A percentile compares a stretch with the other conserved stretches of the same genome.
phyloP scores from a whole-genome alignment of 1,139 yeast genomes.

The Kodamaea arcana region DNA sequence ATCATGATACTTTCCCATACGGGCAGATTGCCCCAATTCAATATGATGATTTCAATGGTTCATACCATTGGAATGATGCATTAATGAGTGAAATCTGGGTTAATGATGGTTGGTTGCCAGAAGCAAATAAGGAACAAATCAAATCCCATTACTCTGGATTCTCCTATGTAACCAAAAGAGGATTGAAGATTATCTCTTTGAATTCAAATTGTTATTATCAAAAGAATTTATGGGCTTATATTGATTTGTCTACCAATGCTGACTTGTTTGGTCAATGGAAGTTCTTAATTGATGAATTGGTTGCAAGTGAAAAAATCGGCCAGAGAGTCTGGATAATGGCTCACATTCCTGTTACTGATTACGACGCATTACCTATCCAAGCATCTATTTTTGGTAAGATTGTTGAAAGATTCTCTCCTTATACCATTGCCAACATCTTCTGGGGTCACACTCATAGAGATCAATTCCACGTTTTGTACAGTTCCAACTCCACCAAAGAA shows the following conservation, averaged over 20 bases:
- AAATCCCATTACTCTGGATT: constrained; percentile 58
- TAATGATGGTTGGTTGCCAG: constrained; percentile 35
- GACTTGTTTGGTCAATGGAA: constrained; percentile 64
- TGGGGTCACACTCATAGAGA: constrained; percentile 73
- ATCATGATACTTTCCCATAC: constrained; percentile 72
- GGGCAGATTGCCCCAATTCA: constrained; percentile 58
- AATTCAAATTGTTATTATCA: constrained; percentile 67
- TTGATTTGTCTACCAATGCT: constrained; percentile 48
- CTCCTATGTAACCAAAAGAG: constrained; percentile 51
- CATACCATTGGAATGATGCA: constrained; percentile 58
- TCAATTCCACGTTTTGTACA: constrained; percentile 58
- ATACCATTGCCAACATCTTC: constrained; percentile 63
- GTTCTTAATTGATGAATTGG: constrained; percentile 57
- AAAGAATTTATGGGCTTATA: constrained; percentile 60
- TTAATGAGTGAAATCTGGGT: constrained; percentile 59
- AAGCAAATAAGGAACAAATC: constrained; percentile 18
- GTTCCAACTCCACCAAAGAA: constrained; percentile 33
- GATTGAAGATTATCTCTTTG: constrained; percentile 59
- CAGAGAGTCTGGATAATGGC: constrained; percentile 71
- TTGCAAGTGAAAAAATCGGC: constrained; percentile 51
- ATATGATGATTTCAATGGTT: constrained; percentile 33
- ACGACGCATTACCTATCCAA: constrained; percentile 60
- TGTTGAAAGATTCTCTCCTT: constrained; percentile 64
- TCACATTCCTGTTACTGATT: constrained; percentile 58
- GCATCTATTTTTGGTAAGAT: constrained; percentile 54